These are phyloP conservation scores for Flueggea neowawraea DNA, from an alignment of 441 rosid genomes.

Conservation along the genomic window DNA sequence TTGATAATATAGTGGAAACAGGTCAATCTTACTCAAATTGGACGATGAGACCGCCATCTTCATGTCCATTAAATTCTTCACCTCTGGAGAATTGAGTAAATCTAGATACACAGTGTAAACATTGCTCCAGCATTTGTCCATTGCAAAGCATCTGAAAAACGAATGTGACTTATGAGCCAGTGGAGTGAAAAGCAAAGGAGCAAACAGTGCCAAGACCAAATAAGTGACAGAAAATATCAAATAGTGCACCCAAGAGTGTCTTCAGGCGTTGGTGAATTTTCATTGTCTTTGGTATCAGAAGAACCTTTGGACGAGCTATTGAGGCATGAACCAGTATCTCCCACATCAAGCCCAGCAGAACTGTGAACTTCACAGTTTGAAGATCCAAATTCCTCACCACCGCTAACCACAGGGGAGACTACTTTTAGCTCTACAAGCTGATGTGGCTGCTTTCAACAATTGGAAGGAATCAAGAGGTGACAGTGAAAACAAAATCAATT, in stretches of 20 bases:
- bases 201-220: constrained; percentile 8
- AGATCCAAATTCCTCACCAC: constrained; percentile 25
- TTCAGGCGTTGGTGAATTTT: constrained; percentile 29
- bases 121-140: constrained; percentile 60
- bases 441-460: constrained; percentile 13
- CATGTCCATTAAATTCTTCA: constrained; percentile 25
- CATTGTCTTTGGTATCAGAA: constrained; percentile 19
- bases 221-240: constrained; percentile 1
- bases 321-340: constrained; percentile 27
- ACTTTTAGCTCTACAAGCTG: constrained; percentile 31
- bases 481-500: constrained; percentile 9
- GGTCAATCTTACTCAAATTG: constrained; percentile 29
- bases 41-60: constrained; percentile 25
- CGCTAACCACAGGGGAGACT: constrained; percentile 28
- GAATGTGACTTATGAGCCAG: constrained; percentile 11
- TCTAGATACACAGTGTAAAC: constrained; percentile 74
- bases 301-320: constrained; percentile 42
- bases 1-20: not conserved
- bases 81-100: constrained; percentile 56
- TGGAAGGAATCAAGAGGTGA: constrained; percentile 8
- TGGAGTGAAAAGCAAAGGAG: constrained; percentile 7
- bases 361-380: constrained; percentile 42
- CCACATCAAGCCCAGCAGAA: constrained; percentile 32
- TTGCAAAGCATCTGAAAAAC: constrained; percentile 28
- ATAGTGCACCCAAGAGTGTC: constrained; percentile 32